Evolutionary conservation across 2,329 filamentous ascomycete genomes (phyloP).

Genomic region (Fusarium praegraminearum): DNA sequence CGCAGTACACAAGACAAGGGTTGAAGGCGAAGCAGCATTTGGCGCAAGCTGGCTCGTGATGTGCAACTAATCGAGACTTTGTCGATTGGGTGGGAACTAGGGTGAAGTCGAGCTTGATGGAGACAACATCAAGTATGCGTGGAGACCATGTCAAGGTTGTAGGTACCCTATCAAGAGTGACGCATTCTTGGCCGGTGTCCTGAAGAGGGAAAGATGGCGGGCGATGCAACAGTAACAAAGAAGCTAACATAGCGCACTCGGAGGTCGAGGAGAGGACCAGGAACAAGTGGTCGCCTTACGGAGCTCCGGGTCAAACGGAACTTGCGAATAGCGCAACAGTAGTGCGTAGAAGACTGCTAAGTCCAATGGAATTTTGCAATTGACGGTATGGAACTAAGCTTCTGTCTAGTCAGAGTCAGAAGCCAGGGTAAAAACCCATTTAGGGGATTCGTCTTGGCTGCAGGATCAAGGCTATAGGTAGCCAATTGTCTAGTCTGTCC

Average conservation of each 20-base stretch:
- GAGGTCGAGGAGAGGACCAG: conserved; percentile 24
- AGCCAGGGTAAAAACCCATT: conserved; percentile 8
- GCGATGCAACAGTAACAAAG: conserved; percentile 31
- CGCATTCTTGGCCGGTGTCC: conserved; percentile 42
- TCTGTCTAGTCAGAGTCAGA: conserved; percentile 9
- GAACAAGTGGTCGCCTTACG: conserved; percentile 30
- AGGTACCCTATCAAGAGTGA: conserved; percentile 21
- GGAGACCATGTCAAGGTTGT: conserved; percentile 31
- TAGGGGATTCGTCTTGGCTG: conserved; percentile 22
- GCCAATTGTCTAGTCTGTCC: conserved; percentile 9
- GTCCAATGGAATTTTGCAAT: conserved; percentile 15
- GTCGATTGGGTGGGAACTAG: conserved; percentile 26
- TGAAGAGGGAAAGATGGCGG: conserved; percentile 27
- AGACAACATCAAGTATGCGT: conserved; percentile 19
- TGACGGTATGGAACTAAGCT: conserved; percentile 13
- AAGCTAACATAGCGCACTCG: conserved; percentile 15
- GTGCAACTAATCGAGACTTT: conserved; percentile 34
- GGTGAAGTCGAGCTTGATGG: conserved; percentile 18
- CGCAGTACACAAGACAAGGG: conserved; percentile 16
- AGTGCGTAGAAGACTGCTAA: conserved; percentile 21
- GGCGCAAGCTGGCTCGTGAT: conserved; percentile 44
- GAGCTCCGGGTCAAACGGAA: conserved; percentile 28
- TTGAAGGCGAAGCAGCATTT: conserved; percentile 42
- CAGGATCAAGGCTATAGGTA: background rate
- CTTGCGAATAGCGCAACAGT: conserved; percentile 6